These are phyloP conservation scores for Chytridium lagenaria DNA, from an alignment of 371 early-diverging fungal genomes.

Conservation along the genomic window DNA sequence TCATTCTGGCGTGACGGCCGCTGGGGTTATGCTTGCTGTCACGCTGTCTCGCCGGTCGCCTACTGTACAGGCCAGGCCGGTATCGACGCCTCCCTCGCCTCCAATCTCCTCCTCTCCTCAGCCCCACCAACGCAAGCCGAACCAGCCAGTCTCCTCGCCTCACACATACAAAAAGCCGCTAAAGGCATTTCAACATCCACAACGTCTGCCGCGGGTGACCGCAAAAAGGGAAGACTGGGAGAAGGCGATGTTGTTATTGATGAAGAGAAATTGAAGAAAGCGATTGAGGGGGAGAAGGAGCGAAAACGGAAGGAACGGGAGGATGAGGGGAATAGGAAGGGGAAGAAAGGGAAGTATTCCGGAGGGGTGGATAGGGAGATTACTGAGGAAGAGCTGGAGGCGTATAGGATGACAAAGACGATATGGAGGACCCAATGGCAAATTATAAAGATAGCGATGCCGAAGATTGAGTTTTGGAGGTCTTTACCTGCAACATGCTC, in stretches of 20 bases:
- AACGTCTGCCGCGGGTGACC: constrained; percentile 14
- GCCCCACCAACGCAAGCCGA: constrained; percentile 1
- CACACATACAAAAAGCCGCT: constrained; percentile 30
- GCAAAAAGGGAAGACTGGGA: constrained; percentile 44
- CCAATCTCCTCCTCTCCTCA: constrained; percentile 28
- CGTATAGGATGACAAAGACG: constrained; percentile 54
- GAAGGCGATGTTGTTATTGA: constrained; percentile 60
- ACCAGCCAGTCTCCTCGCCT: constrained; percentile 32
- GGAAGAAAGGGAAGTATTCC: constrained; percentile 38
- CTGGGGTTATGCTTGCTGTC: constrained; percentile 97
- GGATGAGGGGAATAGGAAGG: constrained; percentile 10
- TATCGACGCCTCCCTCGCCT: constrained; percentile 70
- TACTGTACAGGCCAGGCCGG: constrained; percentile 86
- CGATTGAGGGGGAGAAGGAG: constrained; percentile 46
- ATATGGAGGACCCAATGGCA: constrained; percentile 57
- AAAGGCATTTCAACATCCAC: not conserved
- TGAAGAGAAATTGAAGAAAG: constrained; percentile 53
- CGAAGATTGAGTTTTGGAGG: no score
- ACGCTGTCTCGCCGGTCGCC: constrained; percentile 71
- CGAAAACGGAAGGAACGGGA: constrained; percentile 11
- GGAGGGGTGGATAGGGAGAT: constrained; percentile 35
- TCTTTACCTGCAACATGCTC: no score
- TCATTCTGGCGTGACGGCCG: constrained; percentile 93
- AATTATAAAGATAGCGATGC: constrained; percentile 47
- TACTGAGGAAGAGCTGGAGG: constrained; percentile 62